These are phyloP conservation scores for Candida vartiovaarae DNA, from an alignment of 805 yeast genomes.

Conservation along the genomic window DNA sequence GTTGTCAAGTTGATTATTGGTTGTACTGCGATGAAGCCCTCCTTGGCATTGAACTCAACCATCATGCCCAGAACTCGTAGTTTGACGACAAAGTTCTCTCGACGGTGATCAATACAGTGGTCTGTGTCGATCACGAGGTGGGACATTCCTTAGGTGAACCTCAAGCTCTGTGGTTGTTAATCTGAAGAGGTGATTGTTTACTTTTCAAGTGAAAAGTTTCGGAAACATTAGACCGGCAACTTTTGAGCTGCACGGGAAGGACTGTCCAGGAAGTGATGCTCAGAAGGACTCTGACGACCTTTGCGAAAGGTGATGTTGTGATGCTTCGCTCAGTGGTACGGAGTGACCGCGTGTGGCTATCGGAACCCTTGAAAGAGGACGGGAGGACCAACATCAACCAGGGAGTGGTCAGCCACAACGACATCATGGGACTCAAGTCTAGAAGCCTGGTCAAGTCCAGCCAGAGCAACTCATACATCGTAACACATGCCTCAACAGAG, in stretches of 20 bases:
- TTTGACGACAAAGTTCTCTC: slow-evolving; percentile 10
- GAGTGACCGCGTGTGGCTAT: slow-evolving; percentile 19
- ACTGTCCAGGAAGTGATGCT: background rate
- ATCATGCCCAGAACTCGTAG: slow-evolving; percentile 18
- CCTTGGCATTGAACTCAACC: slow-evolving; percentile 14
- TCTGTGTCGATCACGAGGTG: slow-evolving; percentile 10
- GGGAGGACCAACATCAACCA: slow-evolving; percentile 15
- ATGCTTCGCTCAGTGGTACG: slow-evolving; percentile 15
- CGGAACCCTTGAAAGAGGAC: slow-evolving; percentile 19
- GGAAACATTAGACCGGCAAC: too few species aligned
- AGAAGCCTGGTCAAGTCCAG: slow-evolving; percentile 26
- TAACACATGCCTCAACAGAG: slow-evolving; percentile 36
- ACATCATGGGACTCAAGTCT: slow-evolving; percentile 32
- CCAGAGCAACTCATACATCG: slow-evolving; percentile 26
- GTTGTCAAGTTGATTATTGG: slow-evolving; percentile 11
- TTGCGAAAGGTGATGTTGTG: slow-evolving; percentile 16
- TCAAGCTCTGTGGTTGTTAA: background rate
- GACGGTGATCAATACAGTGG: slow-evolving; percentile 1
- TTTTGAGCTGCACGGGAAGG: too few species aligned
- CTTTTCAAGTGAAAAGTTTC: too few species aligned
- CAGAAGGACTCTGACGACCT: slow-evolving; percentile 3
- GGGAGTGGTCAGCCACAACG: slow-evolving; percentile 28
- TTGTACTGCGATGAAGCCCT: slow-evolving; percentile 8
- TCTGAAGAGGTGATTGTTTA: background rate
- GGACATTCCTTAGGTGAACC: slow-evolving; percentile 6